Conservation (phyloP, 257 asterid genomes). For the Striga asiatica region DNA sequence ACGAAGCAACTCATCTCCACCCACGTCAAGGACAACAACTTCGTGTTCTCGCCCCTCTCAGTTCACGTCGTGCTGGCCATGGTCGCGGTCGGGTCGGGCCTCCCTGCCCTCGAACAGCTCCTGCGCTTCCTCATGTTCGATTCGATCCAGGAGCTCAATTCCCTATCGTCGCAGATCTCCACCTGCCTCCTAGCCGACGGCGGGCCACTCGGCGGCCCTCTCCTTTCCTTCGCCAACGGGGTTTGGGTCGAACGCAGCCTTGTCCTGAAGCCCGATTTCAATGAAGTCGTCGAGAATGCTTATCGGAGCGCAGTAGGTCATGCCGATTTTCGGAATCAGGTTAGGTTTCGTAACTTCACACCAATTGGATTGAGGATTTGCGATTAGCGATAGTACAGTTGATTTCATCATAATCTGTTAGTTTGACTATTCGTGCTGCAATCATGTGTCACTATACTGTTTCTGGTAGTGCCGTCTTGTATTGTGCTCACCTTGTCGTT, state of each 20-base stretch:
- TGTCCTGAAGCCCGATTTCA: not conserved
- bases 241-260: no score
- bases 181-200: constrained; percentile 33
- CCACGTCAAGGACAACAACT: constrained; percentile 16
- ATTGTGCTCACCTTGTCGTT: no score
- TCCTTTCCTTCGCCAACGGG: constrained; percentile 39
- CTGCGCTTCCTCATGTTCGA: constrained; percentile 24
- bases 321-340: constrained; percentile 35
- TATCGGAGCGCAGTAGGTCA: constrained; percentile 39
- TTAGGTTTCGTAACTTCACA: no score
- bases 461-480: no score
- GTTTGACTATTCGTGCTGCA: no score
- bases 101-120: constrained; percentile 30
- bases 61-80: constrained; percentile 34
- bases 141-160: constrained; percentile 21
- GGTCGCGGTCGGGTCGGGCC: constrained; percentile 37
- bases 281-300: constrained; percentile 22
- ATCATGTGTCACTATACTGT: no score
- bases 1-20: constrained; percentile 29
- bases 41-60: constrained; percentile 46
- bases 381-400: no score
- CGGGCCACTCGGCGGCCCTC: constrained; percentile 31
- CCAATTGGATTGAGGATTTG: no score
- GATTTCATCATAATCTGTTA: no score
- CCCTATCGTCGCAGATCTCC: constrained; percentile 36